A percentile compares a stretch with the other conserved stretches of the same genome.
Conservation (phyloP, 352 stramenopile genomes). For the Globisporangium irregulare region DNA sequence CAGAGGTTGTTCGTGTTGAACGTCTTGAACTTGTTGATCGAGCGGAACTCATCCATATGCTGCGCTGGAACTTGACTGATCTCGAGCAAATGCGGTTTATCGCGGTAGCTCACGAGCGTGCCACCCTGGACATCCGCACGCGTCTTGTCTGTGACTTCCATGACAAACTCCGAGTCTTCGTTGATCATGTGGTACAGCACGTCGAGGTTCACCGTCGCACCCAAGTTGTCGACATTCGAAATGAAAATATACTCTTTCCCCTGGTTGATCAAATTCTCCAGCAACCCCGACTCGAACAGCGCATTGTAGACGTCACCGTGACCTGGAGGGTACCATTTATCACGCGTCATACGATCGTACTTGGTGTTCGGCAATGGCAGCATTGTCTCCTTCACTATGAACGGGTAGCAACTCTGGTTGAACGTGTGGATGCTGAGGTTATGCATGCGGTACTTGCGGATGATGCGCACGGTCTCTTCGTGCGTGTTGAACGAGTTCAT, state of each 20-base stretch:
- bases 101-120: constrained; percentile 88
- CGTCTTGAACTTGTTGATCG: constrained; percentile 95
- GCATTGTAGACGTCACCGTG: constrained; percentile 99
- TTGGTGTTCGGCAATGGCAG: constrained; percentile 84
- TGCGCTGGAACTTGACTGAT: constrained; percentile 95
- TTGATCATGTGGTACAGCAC: constrained; percentile 99
- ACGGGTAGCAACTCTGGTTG: constrained; percentile 92
- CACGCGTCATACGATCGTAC: constrained; percentile 72
- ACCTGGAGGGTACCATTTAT: constrained; percentile 95
- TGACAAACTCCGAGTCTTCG: constrained; percentile 96
- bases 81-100: constrained; percentile 96
- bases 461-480: constrained; percentile 97
- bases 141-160: constrained; percentile 97
- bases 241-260: constrained; percentile 99
- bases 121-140: constrained; percentile 90
- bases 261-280: constrained; percentile 94
- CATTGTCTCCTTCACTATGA: constrained; percentile 90
- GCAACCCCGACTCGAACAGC: constrained; percentile 94
- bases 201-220: constrained; percentile 95
- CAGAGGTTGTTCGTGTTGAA: constrained; percentile 99
- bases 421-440: constrained; percentile 95
- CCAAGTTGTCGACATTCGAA: constrained; percentile 99
- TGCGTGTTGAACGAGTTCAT: constrained; percentile 99
- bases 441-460: constrained; percentile 96
- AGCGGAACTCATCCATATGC: constrained; percentile 93